Evolutionary conservation across 83 land plant genomes (phyloP).

Genomic region (Diphasiastrum complanatum): DNA sequence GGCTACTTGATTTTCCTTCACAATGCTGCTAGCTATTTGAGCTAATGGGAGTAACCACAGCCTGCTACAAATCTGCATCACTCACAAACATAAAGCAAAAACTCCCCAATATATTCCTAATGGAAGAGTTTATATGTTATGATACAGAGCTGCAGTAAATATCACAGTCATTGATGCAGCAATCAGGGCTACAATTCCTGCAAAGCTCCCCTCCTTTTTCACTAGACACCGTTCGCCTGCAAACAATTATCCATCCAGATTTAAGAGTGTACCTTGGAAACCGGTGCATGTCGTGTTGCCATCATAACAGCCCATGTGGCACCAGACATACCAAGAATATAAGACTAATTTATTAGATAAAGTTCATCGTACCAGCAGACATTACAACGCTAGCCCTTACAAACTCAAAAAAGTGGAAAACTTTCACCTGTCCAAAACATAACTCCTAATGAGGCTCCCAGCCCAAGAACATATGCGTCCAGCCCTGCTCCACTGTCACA

Average conservation of each 20-base stretch:
- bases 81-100: too few relatives aligned
- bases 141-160: slow-evolving; percentile 41
- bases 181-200: slow-evolving; percentile 40
- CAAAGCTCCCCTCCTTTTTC: slow-evolving; percentile 41
- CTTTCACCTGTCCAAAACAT: slow-evolving; percentile 51
- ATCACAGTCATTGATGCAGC: slow-evolving; percentile 48
- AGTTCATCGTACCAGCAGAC: not conserved
- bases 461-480: slow-evolving; percentile 47
- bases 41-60: too few relatives aligned
- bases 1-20: too few relatives aligned
- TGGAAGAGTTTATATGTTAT: slow-evolving; percentile 19
- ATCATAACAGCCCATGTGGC: too few relatives aligned
- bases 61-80: too few relatives aligned
- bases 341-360: not conserved
- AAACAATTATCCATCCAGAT: not conserved
- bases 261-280: not conserved
- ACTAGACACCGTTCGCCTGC: slow-evolving; percentile 40
- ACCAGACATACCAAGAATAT: not conserved
- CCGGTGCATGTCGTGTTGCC: too few relatives aligned
- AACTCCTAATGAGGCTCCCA: slow-evolving; percentile 45
- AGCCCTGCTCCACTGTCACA: slow-evolving; percentile 33
- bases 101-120: too few relatives aligned
- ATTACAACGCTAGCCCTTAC: not conserved
- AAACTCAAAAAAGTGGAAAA: not conserved
- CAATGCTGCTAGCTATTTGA: too few relatives aligned